Base-by-base conservation (phyloP, 2,329 filamentous ascomycete species). In the Diaporthe batatas region DNA sequence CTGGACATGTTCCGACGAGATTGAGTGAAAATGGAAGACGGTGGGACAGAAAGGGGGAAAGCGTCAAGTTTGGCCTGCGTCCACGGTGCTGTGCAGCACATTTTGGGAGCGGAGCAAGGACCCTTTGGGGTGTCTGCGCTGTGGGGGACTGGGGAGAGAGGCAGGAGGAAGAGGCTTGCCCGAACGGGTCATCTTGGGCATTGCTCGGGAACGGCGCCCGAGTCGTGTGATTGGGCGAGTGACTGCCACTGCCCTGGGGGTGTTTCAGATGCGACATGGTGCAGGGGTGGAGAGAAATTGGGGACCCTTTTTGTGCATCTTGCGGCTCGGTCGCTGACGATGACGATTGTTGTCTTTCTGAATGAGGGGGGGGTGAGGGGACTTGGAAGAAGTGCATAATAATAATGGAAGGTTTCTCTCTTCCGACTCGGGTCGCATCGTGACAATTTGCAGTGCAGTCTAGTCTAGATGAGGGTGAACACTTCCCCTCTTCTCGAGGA, bases 211-310 rank as follows among this genome's bases (percentile, higher is more conserved):
- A 29, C 12, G 29, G 44, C 21, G 62, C 21, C 47, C 44, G 44
- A 36, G 62, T 51, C 62, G 57, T 65, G 62, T 65, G 62, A 65
- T 65, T 65, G 62, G 62, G 25, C 44, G 21, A 7, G 62, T 18
- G 10, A 44, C 21, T 36, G 62, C 62, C 62, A 18, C 21, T 8
- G 62, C 44, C 12, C n/a, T 65, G 44, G 62, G 32, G 32, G 47
- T 67, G 62, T 67, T 67, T 67, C 62, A 67, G 62, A 67, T 53
- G 29, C n/a, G 62, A 67, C 62, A 65, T 36, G 62, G 62, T 67
- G 36, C 62, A 67, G 62, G 62, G 62, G 14, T 67, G 21, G 14
- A 39, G 32, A 21, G 62, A 67, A 47, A 67, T 67, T 67, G 32
- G 62, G 62, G 62, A 67, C 62, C 62, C 62, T 53, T 67, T 39